Evolutionary conservation across 176 grass and related monocot species (phyloP), one percentile per base, ranked within the genome.

Genomic region (Areca catechu): DNA sequence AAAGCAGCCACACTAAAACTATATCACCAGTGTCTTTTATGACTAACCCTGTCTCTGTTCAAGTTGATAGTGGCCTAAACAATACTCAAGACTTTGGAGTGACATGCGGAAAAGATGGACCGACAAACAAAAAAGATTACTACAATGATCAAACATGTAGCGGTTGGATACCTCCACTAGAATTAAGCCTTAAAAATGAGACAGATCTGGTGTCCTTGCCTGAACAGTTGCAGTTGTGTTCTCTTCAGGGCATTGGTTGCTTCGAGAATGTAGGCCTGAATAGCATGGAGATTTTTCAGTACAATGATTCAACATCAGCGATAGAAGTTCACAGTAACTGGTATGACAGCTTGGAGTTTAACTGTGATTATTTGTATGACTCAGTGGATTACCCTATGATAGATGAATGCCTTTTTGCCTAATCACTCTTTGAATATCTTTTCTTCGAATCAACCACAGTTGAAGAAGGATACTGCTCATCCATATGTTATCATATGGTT

Each of bases 381-480:
- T 71, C 51, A 2, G 55, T 60, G 53, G 83, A 88, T 68, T 79
- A 83, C 52, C 75, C 72, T 20, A 63, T 79, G 48, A 60, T 88
- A 68, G 93, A 98, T 66, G 93, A 73, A 60, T 80, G 77, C 30
- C 84, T 98, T 67, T 98, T 92, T 76, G 93, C 88, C 50, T 88
- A 63, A 83, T 76, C 16, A 56, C 28, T 17, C 20, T 58, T 49
- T 59, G 54, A 29, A 29, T 51, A 21, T 15, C 19, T 21, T 23
- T 52, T 24, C 29, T 47, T 20, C 12, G 49, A 48, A 17, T 16
- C 20, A 43, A 43, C 24, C 24, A 58, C 67, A 67, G 63, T 19
- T 57, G 20, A 62, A 74, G 69, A 68, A 57, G 69, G 34, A 85
- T 62, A 34, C 20, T 79, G 58, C 71, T 84, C 60, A 63, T 68